Evolutionary conservation across 768 basidiomycete species (phyloP).

Genomic region (Suillus occidentalis): DNA sequence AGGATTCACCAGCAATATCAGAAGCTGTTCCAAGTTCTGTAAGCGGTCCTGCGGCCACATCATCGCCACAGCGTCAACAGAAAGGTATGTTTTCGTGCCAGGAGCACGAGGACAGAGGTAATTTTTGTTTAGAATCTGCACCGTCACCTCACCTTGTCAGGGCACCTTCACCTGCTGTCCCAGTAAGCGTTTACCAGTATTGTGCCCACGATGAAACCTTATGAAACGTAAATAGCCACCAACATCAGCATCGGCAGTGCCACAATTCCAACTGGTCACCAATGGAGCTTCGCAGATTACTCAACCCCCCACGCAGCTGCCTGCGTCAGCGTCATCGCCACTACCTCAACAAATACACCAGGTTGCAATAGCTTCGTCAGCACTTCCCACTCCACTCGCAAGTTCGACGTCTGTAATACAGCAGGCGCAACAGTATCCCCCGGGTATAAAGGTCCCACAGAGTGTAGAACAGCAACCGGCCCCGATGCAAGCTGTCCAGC

Average conservation of each 20-base stretch:
- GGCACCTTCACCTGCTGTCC: constrained; percentile 41
- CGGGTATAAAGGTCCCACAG: constrained; percentile 61
- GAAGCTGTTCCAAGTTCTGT: constrained; percentile 53
- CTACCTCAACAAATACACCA: constrained; percentile 51
- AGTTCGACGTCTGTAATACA: constrained; percentile 32
- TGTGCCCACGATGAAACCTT: constrained; percentile 15
- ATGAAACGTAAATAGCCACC: constrained; percentile 36
- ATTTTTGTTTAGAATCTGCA: constrained; percentile 38
- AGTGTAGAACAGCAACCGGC: constrained; percentile 39
- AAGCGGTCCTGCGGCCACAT: constrained; percentile 51
- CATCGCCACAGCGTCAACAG: constrained; percentile 57
- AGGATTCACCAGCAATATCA: constrained; percentile 73
- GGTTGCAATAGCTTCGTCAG: constrained; percentile 12
- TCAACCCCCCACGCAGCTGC: constrained; percentile 28
- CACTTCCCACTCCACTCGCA: constrained; percentile 15
- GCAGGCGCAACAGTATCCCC: constrained; percentile 58
- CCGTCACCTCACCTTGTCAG: constrained; percentile 45
- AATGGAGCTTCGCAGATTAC: constrained; percentile 33
- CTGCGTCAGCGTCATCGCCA: constrained; percentile 44
- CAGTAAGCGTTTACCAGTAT: constrained; percentile 36
- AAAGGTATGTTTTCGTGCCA: constrained; percentile 44
- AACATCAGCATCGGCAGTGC: constrained; percentile 33
- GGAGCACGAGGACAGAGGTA: constrained; percentile 23
- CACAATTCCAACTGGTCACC: constrained; percentile 35
- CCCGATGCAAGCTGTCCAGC: constrained; percentile 23